Conservation (phyloP, 2,329 filamentous ascomycete species). For the Chaetomium sp. region DNA sequence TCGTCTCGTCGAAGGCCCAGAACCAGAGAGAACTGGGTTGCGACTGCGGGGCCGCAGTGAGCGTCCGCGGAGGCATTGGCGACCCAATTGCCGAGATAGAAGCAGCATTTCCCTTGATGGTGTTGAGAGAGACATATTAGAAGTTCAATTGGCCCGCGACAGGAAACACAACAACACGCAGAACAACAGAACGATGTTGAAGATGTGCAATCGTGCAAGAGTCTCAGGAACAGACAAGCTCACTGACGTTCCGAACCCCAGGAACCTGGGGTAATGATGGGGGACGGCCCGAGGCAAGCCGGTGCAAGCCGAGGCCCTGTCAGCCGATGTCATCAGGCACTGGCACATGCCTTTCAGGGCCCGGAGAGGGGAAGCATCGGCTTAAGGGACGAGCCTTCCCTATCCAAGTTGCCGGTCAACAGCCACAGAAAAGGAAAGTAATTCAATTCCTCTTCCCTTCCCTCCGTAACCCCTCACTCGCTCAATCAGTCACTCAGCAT, state of each 20-base stretch:
- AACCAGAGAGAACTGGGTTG: constrained; percentile 34
- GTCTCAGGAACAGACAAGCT: constrained; percentile 14
- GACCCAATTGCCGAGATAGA: constrained; percentile 48
- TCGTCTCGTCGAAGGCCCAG: constrained; percentile 45
- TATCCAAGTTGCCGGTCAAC: background rate
- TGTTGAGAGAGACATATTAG: constrained; percentile 52
- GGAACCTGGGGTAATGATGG: constrained; percentile 10
- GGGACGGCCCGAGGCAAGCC: constrained; percentile 48
- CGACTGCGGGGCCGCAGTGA: constrained; percentile 33
- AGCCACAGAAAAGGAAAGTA: constrained; percentile 4
- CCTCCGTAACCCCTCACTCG: background rate
- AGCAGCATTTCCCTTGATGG: constrained; percentile 50
- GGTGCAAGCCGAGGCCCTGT: constrained; percentile 34
- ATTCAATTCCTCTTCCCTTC: background rate
- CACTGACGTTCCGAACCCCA: constrained; percentile 14
- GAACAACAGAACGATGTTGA: background rate
- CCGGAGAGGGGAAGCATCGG: constrained; percentile 21
- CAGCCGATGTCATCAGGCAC: constrained; percentile 17
- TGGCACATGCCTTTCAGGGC: constrained; percentile 12
- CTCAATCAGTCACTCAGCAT: constrained; percentile 37
- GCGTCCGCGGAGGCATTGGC: constrained; percentile 34
- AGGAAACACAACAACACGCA: constrained; percentile 10
- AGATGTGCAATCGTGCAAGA: background rate
- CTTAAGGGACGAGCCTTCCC: constrained; percentile 20
- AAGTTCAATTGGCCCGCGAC: constrained; percentile 23